Conservation (phyloP, 129 eudicot genomes). For the Chrysanthemum lavandulifolium region DNA sequence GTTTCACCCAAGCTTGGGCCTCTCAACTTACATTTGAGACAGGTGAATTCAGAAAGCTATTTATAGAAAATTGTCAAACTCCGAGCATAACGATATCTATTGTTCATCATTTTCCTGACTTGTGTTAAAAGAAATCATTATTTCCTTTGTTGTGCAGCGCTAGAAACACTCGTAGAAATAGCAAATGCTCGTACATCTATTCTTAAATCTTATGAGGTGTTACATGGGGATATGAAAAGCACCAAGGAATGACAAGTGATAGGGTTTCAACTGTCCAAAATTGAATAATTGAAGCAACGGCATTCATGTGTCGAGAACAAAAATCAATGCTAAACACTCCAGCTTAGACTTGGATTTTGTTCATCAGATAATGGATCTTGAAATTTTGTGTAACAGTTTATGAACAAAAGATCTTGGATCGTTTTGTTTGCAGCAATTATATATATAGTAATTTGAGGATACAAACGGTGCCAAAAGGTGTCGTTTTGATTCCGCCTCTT, state of each 20-base stretch:
- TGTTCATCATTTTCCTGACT: background rate
- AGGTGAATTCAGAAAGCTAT: slow-evolving; percentile 40
- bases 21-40: slow-evolving; percentile 88
- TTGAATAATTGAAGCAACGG: slow-evolving; percentile 4
- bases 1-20: slow-evolving; percentile 87
- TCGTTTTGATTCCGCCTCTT: too few relatives aligned
- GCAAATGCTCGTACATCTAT: slow-evolving; percentile 70
- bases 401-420: background rate
- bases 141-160: slow-evolving; percentile 47
- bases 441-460: too few relatives aligned
- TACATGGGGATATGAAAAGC: slow-evolving; percentile 44
- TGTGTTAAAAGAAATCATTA: background rate
- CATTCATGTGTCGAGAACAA: background rate
- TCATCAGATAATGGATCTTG: slow-evolving; percentile 7
- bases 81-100: background rate
- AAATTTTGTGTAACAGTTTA: background rate
- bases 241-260: slow-evolving; percentile 20
- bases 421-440: background rate
- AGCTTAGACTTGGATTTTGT: background rate
- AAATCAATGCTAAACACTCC: background rate
- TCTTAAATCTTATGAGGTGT: slow-evolving; percentile 53
- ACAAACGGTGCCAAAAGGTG: too few relatives aligned
- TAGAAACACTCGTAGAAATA: slow-evolving; percentile 74
- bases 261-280: slow-evolving; percentile 18
- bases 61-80: background rate